These are phyloP conservation scores for Phytophthora boehmeriae DNA, from an alignment of 352 stramenopile genomes.

Conservation along the genomic window DNA sequence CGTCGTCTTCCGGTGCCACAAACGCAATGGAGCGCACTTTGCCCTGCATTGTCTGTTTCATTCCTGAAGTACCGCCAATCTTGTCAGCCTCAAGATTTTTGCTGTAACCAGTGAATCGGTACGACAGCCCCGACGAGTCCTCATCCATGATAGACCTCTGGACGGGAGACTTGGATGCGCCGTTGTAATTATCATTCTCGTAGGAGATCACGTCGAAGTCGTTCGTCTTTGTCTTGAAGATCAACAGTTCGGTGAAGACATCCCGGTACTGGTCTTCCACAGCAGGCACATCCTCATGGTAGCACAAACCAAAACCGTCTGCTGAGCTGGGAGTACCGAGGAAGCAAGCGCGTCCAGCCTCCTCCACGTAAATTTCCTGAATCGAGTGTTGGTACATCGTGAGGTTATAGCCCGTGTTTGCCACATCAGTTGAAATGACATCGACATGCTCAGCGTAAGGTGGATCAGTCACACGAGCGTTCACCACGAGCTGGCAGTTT, in stretches of 20 bases:
- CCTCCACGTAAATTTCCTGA: slow-evolving; percentile 54
- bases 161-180: not conserved
- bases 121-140: slow-evolving; percentile 9
- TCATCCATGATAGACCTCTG: slow-evolving; percentile 9
- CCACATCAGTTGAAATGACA: slow-evolving; percentile 29
- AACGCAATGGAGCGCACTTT: slow-evolving; percentile 37
- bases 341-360: slow-evolving; percentile 48
- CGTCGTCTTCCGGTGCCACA: slow-evolving; percentile 14
- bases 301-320: slow-evolving; percentile 43
- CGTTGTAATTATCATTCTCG: slow-evolving; percentile 43
- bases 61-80: slow-evolving; percentile 4
- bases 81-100: slow-evolving; percentile 26
- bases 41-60: slow-evolving; percentile 27
- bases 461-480: slow-evolving; percentile 41
- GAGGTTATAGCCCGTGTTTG: slow-evolving; percentile 41
- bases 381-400: slow-evolving; percentile 30
- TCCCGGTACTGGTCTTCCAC: slow-evolving; percentile 38
- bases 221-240: slow-evolving; percentile 45
- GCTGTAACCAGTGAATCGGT: slow-evolving; percentile 42
- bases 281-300: slow-evolving; percentile 22
- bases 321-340: slow-evolving; percentile 18
- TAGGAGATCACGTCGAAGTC: slow-evolving; percentile 52
- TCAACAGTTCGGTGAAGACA: slow-evolving; percentile 41
- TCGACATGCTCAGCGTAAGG: slow-evolving; percentile 46
- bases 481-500: slow-evolving; percentile 43